Evolutionary conservation across 2,329 filamentous ascomycete genomes (phyloP), one percentile per base, ranked within the genome.

Genomic region (Alternaria arbusti): DNA sequence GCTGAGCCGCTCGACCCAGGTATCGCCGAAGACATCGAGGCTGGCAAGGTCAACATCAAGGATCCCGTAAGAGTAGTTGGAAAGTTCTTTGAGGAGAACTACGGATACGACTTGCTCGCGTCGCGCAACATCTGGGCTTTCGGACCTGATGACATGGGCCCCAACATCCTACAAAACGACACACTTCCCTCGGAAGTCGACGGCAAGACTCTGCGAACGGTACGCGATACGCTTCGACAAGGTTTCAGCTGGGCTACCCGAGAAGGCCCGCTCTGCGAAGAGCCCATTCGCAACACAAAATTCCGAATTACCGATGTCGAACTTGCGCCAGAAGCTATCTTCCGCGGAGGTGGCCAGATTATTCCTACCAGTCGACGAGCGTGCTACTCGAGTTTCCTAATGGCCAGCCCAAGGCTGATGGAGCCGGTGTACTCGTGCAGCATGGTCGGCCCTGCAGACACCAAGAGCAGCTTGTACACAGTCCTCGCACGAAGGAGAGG

Each of bases 41-140:
- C 88, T 51, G 94, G 95, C 25, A 90, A 88, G 59, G 94, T 99
- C 72, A 94, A 88, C 74, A 97, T 99, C 82, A 93, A 91, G 67
- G 95, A 98, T 72, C 94, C 96, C 3, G 91, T 96, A 46, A 90
- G 94, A 60, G 94, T 95, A 78, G 96, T 96, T 45, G 95, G 94
- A 73, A 96, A 96, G 75, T 98, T 96, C 84, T 98, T 99, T 74
- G 94, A 98, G 79, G 93, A 97, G 65, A 96, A 93, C 69, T 97
- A 99, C 78, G 95, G 94, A 60, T 99, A 96, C 91, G 96, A 99
- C 82, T 89, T 97, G 73, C 86, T 99, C 66, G 95, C 96, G 13
- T 93, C 93, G 23, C 88, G 96, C 74, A 97, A 94, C 77, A 97
- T 99, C 75, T 99, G 96, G 96, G 96, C 96, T 1, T 99, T 99